Conservation (phyloP, 768 basidiomycete genomes). For the Dioszegia hungarica region DNA sequence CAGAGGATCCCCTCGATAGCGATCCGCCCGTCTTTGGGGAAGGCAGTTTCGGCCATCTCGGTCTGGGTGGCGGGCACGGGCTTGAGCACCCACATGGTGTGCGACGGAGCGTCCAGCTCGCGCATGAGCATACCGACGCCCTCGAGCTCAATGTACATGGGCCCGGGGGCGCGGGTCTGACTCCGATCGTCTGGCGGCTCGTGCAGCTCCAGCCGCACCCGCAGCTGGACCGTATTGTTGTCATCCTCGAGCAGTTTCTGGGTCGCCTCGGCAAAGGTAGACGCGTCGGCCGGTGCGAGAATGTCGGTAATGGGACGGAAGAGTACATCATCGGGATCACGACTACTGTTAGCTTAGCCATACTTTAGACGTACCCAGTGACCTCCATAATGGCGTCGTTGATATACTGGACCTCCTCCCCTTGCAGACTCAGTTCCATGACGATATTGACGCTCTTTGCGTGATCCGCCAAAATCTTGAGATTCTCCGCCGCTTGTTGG, state of each 20-base stretch:
- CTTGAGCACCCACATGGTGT: conserved; percentile 97
- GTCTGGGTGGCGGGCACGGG: conserved; percentile 48
- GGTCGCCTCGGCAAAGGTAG: conserved; percentile 80
- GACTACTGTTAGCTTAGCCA: conserved; percentile 52
- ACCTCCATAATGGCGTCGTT: conserved; percentile 94
- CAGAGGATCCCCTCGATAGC: conserved; percentile 80
- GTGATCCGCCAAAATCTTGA: conserved; percentile 84
- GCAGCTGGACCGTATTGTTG: conserved; percentile 86
- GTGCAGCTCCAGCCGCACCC: conserved; percentile 77
- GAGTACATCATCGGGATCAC: conserved; percentile 71
- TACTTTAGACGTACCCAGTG: conserved; percentile 52
- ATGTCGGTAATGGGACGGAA: conserved; percentile 76
- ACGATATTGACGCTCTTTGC: conserved; percentile 95
- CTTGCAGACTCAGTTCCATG: conserved; percentile 87
- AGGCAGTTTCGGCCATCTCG: conserved; percentile 49
- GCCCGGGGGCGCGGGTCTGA: conserved; percentile 43
- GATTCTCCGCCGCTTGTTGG: conserved; percentile 78
- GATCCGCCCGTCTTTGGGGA: conserved; percentile 67
- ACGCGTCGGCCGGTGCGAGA: conserved; percentile 71
- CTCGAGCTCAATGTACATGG: conserved; percentile 71
- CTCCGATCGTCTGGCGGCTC: conserved; percentile 54
- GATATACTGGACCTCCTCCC: conserved; percentile 89
- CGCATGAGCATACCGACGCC: conserved; percentile 98
- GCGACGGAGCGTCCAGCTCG: conserved; percentile 82
- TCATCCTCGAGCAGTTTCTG: conserved; percentile 81